Conservation (phyloP, 2,329 filamentous ascomycete genomes). For the Colletotrichum australisinense region DNA sequence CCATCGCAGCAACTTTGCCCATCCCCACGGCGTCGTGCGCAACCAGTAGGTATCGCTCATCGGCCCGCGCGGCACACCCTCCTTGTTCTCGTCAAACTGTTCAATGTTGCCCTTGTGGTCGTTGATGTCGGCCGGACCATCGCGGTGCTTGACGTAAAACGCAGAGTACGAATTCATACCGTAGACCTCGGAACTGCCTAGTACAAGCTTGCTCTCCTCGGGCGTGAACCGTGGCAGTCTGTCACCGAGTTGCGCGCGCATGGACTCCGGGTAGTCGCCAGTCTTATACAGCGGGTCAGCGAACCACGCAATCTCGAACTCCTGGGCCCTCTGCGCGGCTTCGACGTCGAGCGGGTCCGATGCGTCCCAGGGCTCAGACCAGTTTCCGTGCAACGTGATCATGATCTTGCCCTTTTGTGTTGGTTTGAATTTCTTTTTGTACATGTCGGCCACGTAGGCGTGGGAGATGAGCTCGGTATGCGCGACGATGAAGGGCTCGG, state of each 20-base stretch:
- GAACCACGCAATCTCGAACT: conserved; percentile 57
- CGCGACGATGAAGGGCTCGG: conserved; percentile 51
- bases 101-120: conserved; percentile 54
- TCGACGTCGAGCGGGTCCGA: conserved; percentile 48
- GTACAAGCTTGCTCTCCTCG: conserved; percentile 51
- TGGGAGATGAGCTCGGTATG: conserved; percentile 54
- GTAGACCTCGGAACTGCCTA: conserved; percentile 51
- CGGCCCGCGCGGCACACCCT: conserved; percentile 45
- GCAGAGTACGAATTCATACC: conserved; percentile 58
- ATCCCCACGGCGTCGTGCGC: conserved; percentile 50
- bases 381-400: conserved; percentile 55
- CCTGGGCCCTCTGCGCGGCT: conserved; percentile 51
- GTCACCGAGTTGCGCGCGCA: conserved; percentile 52
- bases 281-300: conserved; percentile 51
- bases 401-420: conserved; percentile 50
- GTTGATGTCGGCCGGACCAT: conserved; percentile 48
- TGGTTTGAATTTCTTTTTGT: conserved; percentile 51
- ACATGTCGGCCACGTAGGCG: conserved; percentile 49
- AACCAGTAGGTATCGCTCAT: conserved; percentile 54
- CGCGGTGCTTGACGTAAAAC: conserved; percentile 50
- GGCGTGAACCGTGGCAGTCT: conserved; percentile 50
- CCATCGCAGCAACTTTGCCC: conserved; percentile 52
- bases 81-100: conserved; percentile 48
- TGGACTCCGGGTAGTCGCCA: conserved; percentile 52
- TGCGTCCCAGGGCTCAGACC: conserved; percentile 53